Evolutionary conservation across 306 rosid genomes (phyloP), one percentile per base, ranked within the genome.

Genomic region (Astragalus membranaceus): DNA sequence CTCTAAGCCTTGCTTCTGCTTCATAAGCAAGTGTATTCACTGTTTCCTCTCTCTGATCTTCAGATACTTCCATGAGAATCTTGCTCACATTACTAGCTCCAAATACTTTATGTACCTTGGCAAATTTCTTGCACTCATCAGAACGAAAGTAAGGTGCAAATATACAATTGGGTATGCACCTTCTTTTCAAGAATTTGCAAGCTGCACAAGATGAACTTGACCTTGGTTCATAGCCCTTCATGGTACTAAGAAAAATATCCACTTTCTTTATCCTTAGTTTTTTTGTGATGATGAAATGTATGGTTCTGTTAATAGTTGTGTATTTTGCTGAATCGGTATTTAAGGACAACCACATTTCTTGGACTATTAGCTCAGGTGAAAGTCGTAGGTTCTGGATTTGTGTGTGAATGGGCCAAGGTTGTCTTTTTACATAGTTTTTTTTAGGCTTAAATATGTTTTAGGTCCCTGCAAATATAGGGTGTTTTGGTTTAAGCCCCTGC

Each of bases 71-170:
- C 0, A 58, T 71, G 9, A 94, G 85, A 81, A 94, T 88, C 88
- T 88, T 94, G 86, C 98, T 90, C 49, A 88, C 97, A 70, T 90
- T 94, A 85, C 98, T 94, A 2, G 98, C 98, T 10, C 98, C 97
- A 37, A 94, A 94, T 0, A 94, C 98, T 72, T 93, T 93, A 79
- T 93, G 98, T 1, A 93, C 97, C 8, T 93, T 87, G 4, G 97
- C 94, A 1, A 93, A 93, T 48, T 88, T 93, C 64, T 76, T 84
- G 1, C 92, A 81, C 85, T 93, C 98, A 17, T 93, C 91, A 1
- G 96, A 83, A 54, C 78, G 85, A 5, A 94, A 90, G 75, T 94
- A 86, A 0, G 98, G 97, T 0, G 98, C 98, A 64, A 94, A 94
- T 30, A 94, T 87, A 61, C 98, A 90, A 33, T 78, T 85, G 4